Evolutionary conservation across 163 green algal genomes (phyloP).

Genomic region (Scenedesmus sp.): DNA sequence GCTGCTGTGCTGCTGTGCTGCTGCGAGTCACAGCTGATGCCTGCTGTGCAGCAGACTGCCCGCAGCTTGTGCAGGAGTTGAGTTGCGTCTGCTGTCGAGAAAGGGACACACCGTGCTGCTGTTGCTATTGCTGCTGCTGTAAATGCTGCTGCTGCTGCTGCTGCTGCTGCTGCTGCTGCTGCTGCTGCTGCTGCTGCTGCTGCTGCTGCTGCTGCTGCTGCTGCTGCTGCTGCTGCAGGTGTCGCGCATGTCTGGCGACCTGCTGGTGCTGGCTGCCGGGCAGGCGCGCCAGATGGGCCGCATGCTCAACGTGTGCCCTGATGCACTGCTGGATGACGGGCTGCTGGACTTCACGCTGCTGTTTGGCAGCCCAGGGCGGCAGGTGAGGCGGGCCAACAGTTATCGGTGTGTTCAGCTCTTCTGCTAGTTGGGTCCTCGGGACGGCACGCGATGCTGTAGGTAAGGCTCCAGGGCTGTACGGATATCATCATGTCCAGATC

Average conservation of each 20-base stretch:
- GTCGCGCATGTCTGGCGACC: constrained; percentile 13
- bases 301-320: constrained; percentile 55
- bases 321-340: constrained; percentile 69
- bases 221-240: no score
- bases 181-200: constrained; percentile 28
- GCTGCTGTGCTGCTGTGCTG: no score
- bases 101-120: no score
- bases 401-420: no score
- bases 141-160: background rate
- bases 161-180: background rate
- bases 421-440: no score
- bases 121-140: background rate
- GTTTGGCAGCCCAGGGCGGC: constrained; percentile 33
- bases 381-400: background rate
- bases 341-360: constrained; percentile 64
- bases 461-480: background rate
- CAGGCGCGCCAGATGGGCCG: constrained; percentile 52
- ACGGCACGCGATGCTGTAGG: background rate
- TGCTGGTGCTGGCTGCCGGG: constrained; percentile 45
- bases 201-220: background rate
- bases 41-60: no score
- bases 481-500: no score
- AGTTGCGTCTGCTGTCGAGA: background rate
- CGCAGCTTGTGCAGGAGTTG: background rate
- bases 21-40: no score